Evolutionary conservation across 176 grass and related monocot species (phyloP).

Genomic region (Poa annua): DNA sequence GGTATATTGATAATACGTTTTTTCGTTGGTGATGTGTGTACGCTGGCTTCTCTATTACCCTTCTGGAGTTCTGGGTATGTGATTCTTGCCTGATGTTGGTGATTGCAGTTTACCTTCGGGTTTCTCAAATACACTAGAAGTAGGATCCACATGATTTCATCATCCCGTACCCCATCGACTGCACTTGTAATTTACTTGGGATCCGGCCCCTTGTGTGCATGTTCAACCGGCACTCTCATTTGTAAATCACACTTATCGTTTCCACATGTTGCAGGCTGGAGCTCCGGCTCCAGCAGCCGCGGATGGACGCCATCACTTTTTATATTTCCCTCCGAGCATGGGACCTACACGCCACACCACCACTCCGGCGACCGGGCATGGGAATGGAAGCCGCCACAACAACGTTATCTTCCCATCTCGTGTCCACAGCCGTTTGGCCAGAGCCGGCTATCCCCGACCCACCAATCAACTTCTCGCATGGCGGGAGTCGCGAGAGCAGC

Average conservation of each 20-base stretch:
- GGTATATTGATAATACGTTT: background rate
- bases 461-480: constrained; percentile 28
- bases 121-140: too few species aligned
- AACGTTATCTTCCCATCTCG: constrained; percentile 51
- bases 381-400: constrained; percentile 22
- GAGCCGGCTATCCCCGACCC: constrained; percentile 11
- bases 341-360: background rate
- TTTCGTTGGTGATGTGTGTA: too few species aligned
- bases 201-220: too few species aligned
- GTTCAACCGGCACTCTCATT: background rate
- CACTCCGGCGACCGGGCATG: background rate
- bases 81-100: background rate
- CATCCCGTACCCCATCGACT: too few species aligned
- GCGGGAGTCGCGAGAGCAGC: background rate
- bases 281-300: background rate
- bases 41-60: background rate
- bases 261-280: constrained; percentile 26
- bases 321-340: background rate
- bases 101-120: background rate
- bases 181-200: too few species aligned
- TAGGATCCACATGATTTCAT: too few species aligned
- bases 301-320: background rate
- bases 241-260: background rate
- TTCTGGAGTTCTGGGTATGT: background rate
- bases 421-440: constrained; percentile 36